Conservation (phyloP, 495 filamentous ascomycete species). For the Hyaloscypha bicolor region DNA sequence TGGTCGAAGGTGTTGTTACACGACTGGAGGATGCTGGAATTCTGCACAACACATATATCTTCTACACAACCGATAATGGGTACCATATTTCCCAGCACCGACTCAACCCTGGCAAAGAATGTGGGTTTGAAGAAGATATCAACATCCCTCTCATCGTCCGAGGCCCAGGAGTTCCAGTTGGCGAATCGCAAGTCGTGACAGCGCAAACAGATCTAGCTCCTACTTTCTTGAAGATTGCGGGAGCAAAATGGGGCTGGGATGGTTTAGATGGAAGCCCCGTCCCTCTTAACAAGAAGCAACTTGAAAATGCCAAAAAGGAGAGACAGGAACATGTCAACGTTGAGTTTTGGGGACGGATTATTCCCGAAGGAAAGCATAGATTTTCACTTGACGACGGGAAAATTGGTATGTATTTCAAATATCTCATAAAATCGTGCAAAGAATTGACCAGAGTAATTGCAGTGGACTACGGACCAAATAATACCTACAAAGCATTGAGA, state of each 20-base stretch:
- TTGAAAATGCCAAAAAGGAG: not conserved
- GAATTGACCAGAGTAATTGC: slow-evolving; percentile 14
- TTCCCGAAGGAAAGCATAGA: slow-evolving; percentile 47
- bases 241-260: slow-evolving; percentile 39
- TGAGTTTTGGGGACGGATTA: slow-evolving; percentile 58
- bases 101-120: slow-evolving; percentile 65
- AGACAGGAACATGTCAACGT: slow-evolving; percentile 61
- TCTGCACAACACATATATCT: slow-evolving; percentile 66
- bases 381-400: slow-evolving; percentile 25
- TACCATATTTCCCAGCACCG: slow-evolving; percentile 73
- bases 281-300: slow-evolving; percentile 38
- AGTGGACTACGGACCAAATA: slow-evolving; percentile 39
- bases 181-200: slow-evolving; percentile 49
- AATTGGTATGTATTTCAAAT: slow-evolving; percentile 1
- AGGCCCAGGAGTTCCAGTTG: slow-evolving; percentile 53
- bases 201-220: slow-evolving; percentile 69
- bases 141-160: slow-evolving; percentile 64
- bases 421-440: not conserved
- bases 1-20: slow-evolving; percentile 56
- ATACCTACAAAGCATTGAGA: slow-evolving; percentile 62
- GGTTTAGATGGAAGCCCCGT: slow-evolving; percentile 60
- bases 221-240: slow-evolving; percentile 57
- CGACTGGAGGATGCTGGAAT: slow-evolving; percentile 52
- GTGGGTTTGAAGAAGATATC: slow-evolving; percentile 69
- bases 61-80: slow-evolving; percentile 71